Evolutionary conservation across 805 yeast species (phyloP).

Genomic region (Komagataella pastoris): DNA sequence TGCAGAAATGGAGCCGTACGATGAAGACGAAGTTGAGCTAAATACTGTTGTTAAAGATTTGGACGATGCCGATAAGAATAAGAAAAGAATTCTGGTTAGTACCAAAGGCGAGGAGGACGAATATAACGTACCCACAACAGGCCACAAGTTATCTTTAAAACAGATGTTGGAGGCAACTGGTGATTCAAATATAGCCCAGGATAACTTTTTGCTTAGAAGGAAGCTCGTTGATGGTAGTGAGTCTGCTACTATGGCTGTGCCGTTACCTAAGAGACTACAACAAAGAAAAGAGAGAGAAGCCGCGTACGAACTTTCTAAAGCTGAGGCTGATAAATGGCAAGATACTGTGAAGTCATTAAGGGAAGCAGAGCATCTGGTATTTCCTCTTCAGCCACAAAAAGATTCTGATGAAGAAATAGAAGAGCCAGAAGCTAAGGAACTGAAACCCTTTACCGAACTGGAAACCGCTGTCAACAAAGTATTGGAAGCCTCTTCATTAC

Average conservation of each 20-base stretch:
- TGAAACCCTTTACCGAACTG: slow-evolving; percentile 30
- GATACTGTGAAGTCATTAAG: slow-evolving; percentile 71
- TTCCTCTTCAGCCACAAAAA: slow-evolving; percentile 43
- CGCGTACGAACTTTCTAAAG: slow-evolving; percentile 81
- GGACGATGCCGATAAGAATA: slow-evolving; percentile 17
- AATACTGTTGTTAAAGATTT: slow-evolving; percentile 29
- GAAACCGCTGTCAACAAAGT: slow-evolving; percentile 53
- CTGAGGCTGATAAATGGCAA: slow-evolving; percentile 81
- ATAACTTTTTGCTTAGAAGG: slow-evolving; percentile 29
- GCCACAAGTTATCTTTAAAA: slow-evolving; percentile 38
- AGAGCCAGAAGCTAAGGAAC: slow-evolving; percentile 24
- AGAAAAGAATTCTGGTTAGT: slow-evolving; percentile 33
- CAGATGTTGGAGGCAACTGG: slow-evolving; percentile 61
- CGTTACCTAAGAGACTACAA: slow-evolving; percentile 78
- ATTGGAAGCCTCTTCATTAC: slow-evolving; percentile 49
- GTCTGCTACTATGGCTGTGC: slow-evolving; percentile 49
- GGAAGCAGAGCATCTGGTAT: slow-evolving; percentile 71
- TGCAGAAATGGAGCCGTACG: slow-evolving; percentile 16
- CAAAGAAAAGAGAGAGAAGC: slow-evolving; percentile 76
- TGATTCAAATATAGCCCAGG: slow-evolving; percentile 32
- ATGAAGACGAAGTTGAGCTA: slow-evolving; percentile 40
- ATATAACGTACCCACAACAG: slow-evolving; percentile 48
- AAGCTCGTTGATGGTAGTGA: background rate
- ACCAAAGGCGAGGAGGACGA: slow-evolving; percentile 54
- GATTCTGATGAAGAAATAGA: slow-evolving; percentile 20